Evolutionary conservation across 768 basidiomycete genomes (phyloP).

Genomic region (Omphalotus guepiniiformis): DNA sequence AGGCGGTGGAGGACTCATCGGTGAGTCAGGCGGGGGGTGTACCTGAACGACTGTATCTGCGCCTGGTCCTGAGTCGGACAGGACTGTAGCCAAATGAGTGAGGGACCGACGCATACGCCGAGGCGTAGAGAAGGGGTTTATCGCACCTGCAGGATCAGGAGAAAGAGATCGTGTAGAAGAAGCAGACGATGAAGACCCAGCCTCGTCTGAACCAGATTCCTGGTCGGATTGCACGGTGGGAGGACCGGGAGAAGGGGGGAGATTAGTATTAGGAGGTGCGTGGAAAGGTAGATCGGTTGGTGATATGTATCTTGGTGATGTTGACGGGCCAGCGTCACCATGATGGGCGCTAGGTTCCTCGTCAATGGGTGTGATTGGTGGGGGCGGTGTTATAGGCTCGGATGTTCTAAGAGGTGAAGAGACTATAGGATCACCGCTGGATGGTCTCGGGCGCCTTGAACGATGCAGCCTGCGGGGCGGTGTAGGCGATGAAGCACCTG

Average conservation of each 20-base stretch:
- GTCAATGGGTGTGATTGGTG: slow-evolving; percentile 77
- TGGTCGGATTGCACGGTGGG: slow-evolving; percentile 25
- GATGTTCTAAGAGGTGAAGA: slow-evolving; percentile 67
- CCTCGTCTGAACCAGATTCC: slow-evolving; percentile 24
- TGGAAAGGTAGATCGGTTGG: slow-evolving; percentile 65
- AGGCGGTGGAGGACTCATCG: slow-evolving; percentile 73
- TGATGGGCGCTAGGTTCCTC: slow-evolving; percentile 54
- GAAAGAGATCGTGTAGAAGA: slow-evolving; percentile 57
- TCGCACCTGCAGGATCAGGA: slow-evolving; percentile 72
- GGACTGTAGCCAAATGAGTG: slow-evolving; percentile 60
- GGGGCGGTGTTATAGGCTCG: slow-evolving; percentile 45
- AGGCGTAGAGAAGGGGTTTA: slow-evolving; percentile 68
- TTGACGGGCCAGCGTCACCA: slow-evolving; percentile 46
- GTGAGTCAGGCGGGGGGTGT: slow-evolving; percentile 78
- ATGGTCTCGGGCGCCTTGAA: slow-evolving; percentile 47
- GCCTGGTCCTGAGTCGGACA: slow-evolving; percentile 63
- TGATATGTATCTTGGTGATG: slow-evolving; percentile 48
- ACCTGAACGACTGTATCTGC: slow-evolving; percentile 66
- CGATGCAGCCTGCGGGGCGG: slow-evolving; percentile 58
- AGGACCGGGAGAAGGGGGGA: slow-evolving; percentile 33
- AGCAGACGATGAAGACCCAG: slow-evolving; percentile 37
- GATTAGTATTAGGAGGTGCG: slow-evolving; percentile 41
- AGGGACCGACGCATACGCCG: slow-evolving; percentile 60
- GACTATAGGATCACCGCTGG: slow-evolving; percentile 39
- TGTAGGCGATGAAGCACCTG: slow-evolving; percentile 36